Evolutionary conservation across 225 moss, liverwort and hornwort genomes (phyloP), one percentile per base, ranked within the genome.

Genomic region (Ulota crispa): DNA sequence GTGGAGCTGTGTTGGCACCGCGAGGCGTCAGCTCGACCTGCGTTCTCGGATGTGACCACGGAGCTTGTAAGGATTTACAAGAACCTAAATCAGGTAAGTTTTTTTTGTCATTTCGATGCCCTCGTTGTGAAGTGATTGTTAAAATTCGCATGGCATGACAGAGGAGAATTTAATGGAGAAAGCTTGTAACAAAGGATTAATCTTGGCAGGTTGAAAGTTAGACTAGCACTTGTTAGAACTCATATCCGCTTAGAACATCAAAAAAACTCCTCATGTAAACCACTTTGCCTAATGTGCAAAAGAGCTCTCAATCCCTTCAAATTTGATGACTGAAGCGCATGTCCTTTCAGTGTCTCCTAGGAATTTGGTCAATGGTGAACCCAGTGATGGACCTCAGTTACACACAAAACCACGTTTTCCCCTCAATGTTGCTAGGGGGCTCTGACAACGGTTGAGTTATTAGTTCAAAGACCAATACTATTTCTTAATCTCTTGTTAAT

Each of bases 1-100:
- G 27, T 83, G 1, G 34, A 72, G 45, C 19, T 56, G 3, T 83
- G 83, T 19, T 83, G 83, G 78, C 9, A 61, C 36, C 24, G 1
- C 31, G 32, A 73, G 4, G 56, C 78, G 20, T 13, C 52, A 61
- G 8, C 2, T 50, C 63, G 80, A 19, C 80, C 80, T 37, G 1
- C 1, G 36, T 72, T 80, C 62, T 50, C 62, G 12, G 36, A 62
- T 7, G 26, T 68, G 26, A 43, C 68, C 26, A 4, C 8, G 3
- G 15, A 9, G 68, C 78, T 78, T 3, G 43, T 41, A 69, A 41
- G 0, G 12, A 57, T 69, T 14, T 57, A 78, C 78, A 31, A 8
- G 3, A 30, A 21, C 39, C 42, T 78, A 28, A 43, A 23, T 31
- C 78, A 78, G 59, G 78, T 78, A 78, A 1, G 43, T 30, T 79